Evolutionary conservation across 2,329 filamentous ascomycete genomes (phyloP).

Genomic region (Juglanconis sp.): DNA sequence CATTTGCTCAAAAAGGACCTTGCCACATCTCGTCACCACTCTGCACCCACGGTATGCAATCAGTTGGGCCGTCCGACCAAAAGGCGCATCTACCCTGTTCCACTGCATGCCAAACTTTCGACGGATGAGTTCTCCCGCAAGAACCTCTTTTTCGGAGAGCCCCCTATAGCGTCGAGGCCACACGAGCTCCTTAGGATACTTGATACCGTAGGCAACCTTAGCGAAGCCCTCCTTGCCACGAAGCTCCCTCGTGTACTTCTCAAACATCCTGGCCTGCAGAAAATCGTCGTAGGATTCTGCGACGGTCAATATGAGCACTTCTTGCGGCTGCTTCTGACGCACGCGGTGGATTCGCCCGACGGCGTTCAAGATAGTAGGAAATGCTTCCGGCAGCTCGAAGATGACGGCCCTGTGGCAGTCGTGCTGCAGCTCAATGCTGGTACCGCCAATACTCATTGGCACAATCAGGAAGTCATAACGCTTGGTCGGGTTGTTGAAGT

Average conservation of each 20-base stretch:
- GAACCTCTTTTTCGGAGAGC: neutral
- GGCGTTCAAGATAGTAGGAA: neutral
- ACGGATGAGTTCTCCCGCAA: neutral
- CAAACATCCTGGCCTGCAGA: neutral
- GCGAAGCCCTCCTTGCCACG: neutral
- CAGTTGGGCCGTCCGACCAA: neutral
- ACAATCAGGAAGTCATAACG: neutral
- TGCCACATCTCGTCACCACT: neutral
- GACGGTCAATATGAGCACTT: neutral
- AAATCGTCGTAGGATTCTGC: neutral
- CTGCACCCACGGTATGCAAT: neutral
- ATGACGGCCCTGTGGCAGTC: conserved; percentile 2
- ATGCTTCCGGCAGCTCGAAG: conserved; percentile 2
- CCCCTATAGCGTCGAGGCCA: no score
- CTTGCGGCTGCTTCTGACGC: neutral
- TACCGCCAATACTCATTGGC: neutral
- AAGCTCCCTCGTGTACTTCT: neutral
- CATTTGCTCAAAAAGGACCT: neutral
- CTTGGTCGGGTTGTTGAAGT: neutral
- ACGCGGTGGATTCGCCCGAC: neutral
- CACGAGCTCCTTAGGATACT: no score
- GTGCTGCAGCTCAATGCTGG: neutral
- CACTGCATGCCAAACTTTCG: neutral
- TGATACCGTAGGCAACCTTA: neutral
- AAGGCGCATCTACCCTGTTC: neutral